phyloP scores from a whole-genome alignment of 2,329 filamentous ascomycete species.

The Ambrosiella cleistominuta region DNA sequence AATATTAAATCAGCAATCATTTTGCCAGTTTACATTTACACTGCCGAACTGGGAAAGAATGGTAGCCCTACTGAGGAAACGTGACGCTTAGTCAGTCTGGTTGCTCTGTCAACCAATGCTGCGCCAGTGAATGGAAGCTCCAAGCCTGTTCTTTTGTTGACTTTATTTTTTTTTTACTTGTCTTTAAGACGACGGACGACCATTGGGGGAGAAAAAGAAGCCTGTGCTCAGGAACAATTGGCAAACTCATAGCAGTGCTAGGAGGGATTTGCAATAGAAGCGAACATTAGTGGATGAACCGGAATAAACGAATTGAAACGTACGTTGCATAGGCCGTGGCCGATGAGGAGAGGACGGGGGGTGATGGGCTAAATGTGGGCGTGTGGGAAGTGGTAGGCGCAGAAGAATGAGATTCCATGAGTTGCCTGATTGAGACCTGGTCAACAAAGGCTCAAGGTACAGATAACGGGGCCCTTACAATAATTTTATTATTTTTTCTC shows the following conservation, averaged over 20 bases:
- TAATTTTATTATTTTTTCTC: not conserved
- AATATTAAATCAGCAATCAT: no score
- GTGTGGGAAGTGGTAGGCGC: not conserved
- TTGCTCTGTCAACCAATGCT: not conserved
- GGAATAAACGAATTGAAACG: not conserved
- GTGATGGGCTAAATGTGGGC: not conserved
- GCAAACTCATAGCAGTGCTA: not conserved
- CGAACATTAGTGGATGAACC: not conserved
- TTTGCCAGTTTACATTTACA: not conserved
- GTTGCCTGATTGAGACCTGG: not conserved
- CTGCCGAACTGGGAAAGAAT: not conserved
- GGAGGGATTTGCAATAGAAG: not conserved
- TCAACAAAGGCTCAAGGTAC: not conserved
- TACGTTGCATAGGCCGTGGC: not conserved
- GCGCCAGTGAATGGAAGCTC: not conserved
- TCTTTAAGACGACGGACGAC: not conserved
- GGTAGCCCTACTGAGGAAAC: not conserved
- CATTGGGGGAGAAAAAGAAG: not conserved
- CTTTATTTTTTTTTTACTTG: constrained; percentile 4
- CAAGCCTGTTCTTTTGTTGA: not conserved
- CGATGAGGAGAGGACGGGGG: not conserved
- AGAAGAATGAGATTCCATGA: not conserved
- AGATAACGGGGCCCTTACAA: not conserved
- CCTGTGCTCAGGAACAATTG: not conserved
- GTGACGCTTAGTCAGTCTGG: not conserved